Evolutionary conservation across 768 basidiomycete species (phyloP), one percentile per base, ranked within the genome.

Genomic region (Agaricus sinodeliciosus): DNA sequence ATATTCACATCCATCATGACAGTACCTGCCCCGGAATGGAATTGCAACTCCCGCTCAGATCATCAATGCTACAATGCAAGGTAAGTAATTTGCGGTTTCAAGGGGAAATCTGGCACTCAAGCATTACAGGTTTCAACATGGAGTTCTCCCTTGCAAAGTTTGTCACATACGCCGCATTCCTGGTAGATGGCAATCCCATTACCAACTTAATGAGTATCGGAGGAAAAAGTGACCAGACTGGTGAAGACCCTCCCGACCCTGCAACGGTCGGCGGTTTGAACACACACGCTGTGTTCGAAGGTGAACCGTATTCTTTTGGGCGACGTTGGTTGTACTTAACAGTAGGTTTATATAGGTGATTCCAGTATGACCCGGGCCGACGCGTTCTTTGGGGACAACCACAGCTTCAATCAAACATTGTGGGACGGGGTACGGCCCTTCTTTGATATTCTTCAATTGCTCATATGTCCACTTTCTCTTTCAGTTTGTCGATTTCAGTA

Each of bases 381-480:
- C 43, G 49, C 46, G 16, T 58, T 49, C 54, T 62, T 60, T 18
- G 60, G 58, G 4, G 60, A 59, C 35, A 59, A 62, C 45, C 53
- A 57, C 51, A 62, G 54, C 43, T 60, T 62, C 43, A 62, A 62
- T 35, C 55, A 62, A 37, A 62, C 59, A 1, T 50, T 62, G 2
- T 62, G 50, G 36, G 57, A 57, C 13, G 49, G 60, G 46, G 60
- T 62, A 26, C 13, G 51, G 35, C 16, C 19, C 0, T 26, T 13
- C 42, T 11, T 13, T 31, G 9, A 9, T n/a, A 11, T 41, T 11
- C 12, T 16, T 3, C 9, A 18, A 46, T 34, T 18, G 19, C 27
- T 4, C 49, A 44, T 9, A 19, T 15, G 26, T 40, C 22, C 22
- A 36, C 22, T 22, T 15, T 13, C 5, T 28, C 7, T 13, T 15